phyloP scores from a whole-genome alignment of 768 basidiomycete species.

The Trametes sanguinea region DNA sequence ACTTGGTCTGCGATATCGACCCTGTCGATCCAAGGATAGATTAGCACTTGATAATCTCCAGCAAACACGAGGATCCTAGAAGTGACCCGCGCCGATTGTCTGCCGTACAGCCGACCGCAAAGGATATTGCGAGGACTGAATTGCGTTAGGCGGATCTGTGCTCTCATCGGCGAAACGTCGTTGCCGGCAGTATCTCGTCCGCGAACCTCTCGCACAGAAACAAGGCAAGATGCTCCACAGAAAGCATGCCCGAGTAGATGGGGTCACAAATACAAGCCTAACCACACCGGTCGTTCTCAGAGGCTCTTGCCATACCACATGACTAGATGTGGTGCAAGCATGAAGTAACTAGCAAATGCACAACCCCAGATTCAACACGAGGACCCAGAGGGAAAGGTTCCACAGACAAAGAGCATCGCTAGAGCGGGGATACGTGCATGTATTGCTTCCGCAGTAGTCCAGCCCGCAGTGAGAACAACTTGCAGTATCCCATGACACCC shows the following conservation, averaged over 20 bases:
- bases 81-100: neutral
- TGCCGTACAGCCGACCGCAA: neutral
- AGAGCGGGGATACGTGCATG: too few relatives aligned
- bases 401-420: too few relatives aligned
- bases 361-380: too few relatives aligned
- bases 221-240: neutral
- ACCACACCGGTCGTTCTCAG: neutral
- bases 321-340: neutral
- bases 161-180: neutral
- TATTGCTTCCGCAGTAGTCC: too few relatives aligned
- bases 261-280: conserved; percentile 1
- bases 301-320: neutral
- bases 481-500: too few relatives aligned
- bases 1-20: conserved; percentile 93
- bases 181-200: neutral
- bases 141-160: neutral
- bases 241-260: conserved; percentile 5
- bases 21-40: conserved; percentile 49
- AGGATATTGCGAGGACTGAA: neutral
- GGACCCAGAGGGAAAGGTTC: too few relatives aligned
- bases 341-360: neutral
- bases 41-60: conserved; percentile 19
- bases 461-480: too few relatives aligned
- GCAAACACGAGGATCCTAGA: neutral
- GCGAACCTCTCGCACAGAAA: neutral